Conservation (phyloP, 305 asterid genomes). For the Rubia peregrina region DNA sequence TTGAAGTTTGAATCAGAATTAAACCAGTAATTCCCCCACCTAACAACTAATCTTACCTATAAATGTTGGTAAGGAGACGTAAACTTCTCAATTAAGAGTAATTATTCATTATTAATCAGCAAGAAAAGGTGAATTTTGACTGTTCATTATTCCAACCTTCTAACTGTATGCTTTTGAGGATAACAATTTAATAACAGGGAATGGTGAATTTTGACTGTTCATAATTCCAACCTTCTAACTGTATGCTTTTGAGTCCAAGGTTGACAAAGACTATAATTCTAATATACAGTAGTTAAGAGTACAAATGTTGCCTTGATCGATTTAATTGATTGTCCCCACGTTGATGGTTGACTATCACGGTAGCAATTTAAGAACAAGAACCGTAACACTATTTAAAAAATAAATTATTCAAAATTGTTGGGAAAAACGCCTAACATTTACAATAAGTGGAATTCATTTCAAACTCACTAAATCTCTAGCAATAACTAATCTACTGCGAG, state of each 20-base stretch:
- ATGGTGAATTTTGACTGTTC: not conserved
- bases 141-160: not conserved
- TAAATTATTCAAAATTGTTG: too few relatives aligned
- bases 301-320: too few relatives aligned
- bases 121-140: not conserved
- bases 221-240: not conserved
- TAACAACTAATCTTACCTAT: not conserved
- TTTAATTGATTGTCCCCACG: too few relatives aligned
- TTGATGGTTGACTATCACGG: too few relatives aligned
- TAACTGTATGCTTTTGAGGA: not conserved
- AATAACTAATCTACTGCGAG: too few relatives aligned
- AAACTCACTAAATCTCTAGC: too few relatives aligned
- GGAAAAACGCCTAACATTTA: too few relatives aligned
- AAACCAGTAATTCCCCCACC: not conserved
- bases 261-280: too few relatives aligned
- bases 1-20: not conserved
- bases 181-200: not conserved
- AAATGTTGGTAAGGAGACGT: not conserved
- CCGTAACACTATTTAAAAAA: too few relatives aligned
- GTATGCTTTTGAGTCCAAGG: not conserved
- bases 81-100: not conserved
- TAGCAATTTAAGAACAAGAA: not conserved
- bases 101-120: not conserved
- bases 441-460: too few relatives aligned
- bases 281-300: too few relatives aligned